A percentile compares a stretch with the other conserved stretches of the same genome.
Conservation (phyloP, 1,284 basidiomycete species). For the Pholiota adiposa region DNA sequence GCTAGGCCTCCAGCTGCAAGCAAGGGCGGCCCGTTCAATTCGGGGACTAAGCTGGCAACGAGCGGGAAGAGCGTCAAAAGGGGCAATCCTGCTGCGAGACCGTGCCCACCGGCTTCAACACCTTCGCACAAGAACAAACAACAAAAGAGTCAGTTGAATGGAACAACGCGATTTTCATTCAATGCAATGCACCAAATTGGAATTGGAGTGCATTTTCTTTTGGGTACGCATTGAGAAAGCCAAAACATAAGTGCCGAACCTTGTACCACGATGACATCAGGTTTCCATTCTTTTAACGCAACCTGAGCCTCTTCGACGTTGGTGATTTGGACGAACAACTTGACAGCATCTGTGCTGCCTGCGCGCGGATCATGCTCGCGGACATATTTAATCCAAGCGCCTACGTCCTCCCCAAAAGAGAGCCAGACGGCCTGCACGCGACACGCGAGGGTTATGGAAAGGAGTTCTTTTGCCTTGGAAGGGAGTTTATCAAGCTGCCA, state of each 20-base stretch:
- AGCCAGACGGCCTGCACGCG: constrained; percentile 74
- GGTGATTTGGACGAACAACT: constrained; percentile 66
- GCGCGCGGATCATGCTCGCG: constrained; percentile 51
- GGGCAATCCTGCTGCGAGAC: constrained; percentile 56
- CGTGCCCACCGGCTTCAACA: constrained; percentile 78
- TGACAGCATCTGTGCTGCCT: constrained; percentile 45
- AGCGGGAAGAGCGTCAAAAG: constrained; percentile 62
- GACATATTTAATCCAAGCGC: constrained; percentile 62
- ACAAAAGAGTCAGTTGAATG: neutral
- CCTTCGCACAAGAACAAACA: constrained; percentile 43
- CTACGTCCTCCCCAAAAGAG: constrained; percentile 64
- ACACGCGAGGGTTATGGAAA: constrained; percentile 57
- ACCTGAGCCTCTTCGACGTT: constrained; percentile 59
- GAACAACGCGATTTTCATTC: neutral
- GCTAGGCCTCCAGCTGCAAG: constrained; percentile 67
- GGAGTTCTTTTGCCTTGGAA: constrained; percentile 38
- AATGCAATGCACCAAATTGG: neutral
- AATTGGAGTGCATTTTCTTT: constrained; percentile 5
- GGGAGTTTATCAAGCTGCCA: constrained; percentile 66
- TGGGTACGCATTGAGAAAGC: neutral
- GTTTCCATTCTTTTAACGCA: constrained; percentile 64
- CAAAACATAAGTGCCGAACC: constrained; percentile 41
- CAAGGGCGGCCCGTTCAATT: constrained; percentile 39
- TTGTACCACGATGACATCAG: constrained; percentile 78
- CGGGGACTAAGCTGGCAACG: constrained; percentile 49